Percentiles rank a stretch among this genome's conserved stretches.
phyloP scores from a whole-genome alignment of 768 basidiomycete genomes.

The Pleurotus cornucopiae region DNA sequence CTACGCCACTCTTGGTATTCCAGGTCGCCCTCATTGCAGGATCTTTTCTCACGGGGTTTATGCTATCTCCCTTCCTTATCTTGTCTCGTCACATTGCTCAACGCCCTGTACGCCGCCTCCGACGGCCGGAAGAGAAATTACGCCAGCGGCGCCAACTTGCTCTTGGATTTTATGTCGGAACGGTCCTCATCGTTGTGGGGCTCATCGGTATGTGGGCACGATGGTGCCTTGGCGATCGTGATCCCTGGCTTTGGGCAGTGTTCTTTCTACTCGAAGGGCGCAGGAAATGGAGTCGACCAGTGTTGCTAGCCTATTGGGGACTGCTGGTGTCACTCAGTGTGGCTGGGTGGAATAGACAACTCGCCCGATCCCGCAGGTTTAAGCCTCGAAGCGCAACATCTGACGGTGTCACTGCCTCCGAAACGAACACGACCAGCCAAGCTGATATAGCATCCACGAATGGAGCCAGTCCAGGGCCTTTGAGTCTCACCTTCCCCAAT shows the following conservation, averaged over 20 bases:
- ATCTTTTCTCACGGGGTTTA: constrained; percentile 86
- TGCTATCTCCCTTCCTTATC: constrained; percentile 90
- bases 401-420: constrained; percentile 29
- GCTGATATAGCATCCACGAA: constrained; percentile 11
- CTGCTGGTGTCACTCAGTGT: constrained; percentile 77
- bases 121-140: constrained; percentile 79
- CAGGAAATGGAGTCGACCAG: constrained; percentile 74
- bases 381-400: constrained; percentile 42
- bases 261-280: constrained; percentile 75
- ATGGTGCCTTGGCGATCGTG: constrained; percentile 74
- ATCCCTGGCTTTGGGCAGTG: constrained; percentile 86
- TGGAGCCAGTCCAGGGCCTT: constrained; percentile 18
- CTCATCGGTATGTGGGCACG: constrained; percentile 91
- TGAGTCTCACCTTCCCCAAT: constrained; percentile 42
- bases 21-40: constrained; percentile 93
- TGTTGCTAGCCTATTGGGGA: constrained; percentile 83
- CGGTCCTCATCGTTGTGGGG: constrained; percentile 72
- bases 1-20: constrained; percentile 87
- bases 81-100: constrained; percentile 91
- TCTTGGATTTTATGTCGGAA: constrained; percentile 75
- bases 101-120: constrained; percentile 76
- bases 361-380: constrained; percentile 72
- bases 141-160: constrained; percentile 82
- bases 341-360: constrained; percentile 91
- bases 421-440: constrained; percentile 17